Evolutionary conservation across 148 eudicot genomes (phyloP).

Genomic region (Heliamphora exappendiculata): DNA sequence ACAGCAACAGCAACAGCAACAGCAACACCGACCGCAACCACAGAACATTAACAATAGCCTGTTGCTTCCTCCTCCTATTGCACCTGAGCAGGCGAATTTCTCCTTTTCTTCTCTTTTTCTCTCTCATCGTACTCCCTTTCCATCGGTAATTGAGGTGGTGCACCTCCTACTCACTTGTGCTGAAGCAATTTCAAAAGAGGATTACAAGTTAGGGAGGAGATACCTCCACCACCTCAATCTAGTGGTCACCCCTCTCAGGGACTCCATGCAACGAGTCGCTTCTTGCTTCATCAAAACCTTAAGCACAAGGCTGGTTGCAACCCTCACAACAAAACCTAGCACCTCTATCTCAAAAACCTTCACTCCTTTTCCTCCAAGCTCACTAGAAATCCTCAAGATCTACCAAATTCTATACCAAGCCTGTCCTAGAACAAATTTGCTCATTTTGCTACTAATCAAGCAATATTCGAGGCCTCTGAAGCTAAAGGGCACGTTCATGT

Average conservation of each 20-base stretch:
- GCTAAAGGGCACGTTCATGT: slow-evolving; percentile 41
- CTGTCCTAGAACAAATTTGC: slow-evolving; percentile 47
- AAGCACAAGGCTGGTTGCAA: slow-evolving; percentile 32
- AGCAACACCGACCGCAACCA: too few species aligned
- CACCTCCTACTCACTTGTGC: slow-evolving; percentile 52
- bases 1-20: slow-evolving; percentile 11
- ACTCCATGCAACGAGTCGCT: slow-evolving; percentile 48
- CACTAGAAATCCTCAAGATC: slow-evolving; percentile 44
- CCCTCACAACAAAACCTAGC: slow-evolving; percentile 27
- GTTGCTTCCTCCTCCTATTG: slow-evolving; percentile 19
- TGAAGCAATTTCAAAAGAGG: slow-evolving; percentile 43
- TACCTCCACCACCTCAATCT: slow-evolving; percentile 43
- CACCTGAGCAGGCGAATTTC: slow-evolving; percentile 23
- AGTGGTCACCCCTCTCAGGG: slow-evolving; percentile 37
- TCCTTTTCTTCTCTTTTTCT: not conserved
- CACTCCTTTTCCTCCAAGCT: slow-evolving; percentile 37
- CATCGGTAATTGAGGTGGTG: slow-evolving; percentile 24
- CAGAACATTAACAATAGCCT: slow-evolving; percentile 16
- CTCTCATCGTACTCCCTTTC: not conserved
- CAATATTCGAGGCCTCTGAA: slow-evolving; percentile 42
- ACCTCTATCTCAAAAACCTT: slow-evolving; percentile 23
- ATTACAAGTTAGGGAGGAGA: slow-evolving; percentile 36
- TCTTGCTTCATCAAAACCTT: slow-evolving; percentile 45
- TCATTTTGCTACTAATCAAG: slow-evolving; percentile 50
- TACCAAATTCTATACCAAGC: slow-evolving; percentile 53